Evolutionary conservation across 345 rosid genomes (phyloP).

Genomic region (Camelina neglecta): DNA sequence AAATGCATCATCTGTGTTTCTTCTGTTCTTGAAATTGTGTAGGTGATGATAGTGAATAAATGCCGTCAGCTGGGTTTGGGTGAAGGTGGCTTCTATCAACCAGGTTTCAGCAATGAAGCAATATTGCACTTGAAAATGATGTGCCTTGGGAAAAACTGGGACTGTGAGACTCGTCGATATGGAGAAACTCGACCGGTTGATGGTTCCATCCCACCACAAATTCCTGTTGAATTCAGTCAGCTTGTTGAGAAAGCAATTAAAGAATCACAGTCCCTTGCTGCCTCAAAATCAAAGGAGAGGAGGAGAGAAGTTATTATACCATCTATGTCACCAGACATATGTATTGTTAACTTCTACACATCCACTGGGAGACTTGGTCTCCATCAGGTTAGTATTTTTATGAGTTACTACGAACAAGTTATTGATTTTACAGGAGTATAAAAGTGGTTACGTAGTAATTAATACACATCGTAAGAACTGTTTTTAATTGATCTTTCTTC

Average conservation of each 20-base stretch:
- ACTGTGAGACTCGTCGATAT: conserved; percentile 64
- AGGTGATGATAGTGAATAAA: conserved; percentile 68
- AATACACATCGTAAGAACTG: no score
- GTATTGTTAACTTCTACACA: conserved; percentile 81
- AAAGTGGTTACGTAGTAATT: no score
- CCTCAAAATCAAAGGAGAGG: conserved; percentile 21
- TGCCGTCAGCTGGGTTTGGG: conserved; percentile 74
- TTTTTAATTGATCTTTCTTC: no score
- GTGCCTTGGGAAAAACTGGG: conserved; percentile 96
- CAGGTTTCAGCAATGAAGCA: conserved; percentile 72
- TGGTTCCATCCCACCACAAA: conserved; percentile 59
- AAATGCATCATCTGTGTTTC: conserved; percentile 2
- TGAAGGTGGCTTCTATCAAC: conserved; percentile 89
- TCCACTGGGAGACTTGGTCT: conserved; percentile 77
- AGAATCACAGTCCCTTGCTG: conserved; percentile 54
- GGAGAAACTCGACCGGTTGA: conserved; percentile 58
- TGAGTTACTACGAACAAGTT: neutral
- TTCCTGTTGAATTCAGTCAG: conserved; percentile 58
- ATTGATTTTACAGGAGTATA: neutral
- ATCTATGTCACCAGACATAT: conserved; percentile 68
- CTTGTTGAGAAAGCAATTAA: conserved; percentile 62
- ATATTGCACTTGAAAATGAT: conserved; percentile 73
- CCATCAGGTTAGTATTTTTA: conserved; percentile 66
- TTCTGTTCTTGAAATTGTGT: neutral
- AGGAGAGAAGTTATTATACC: conserved; percentile 57